phyloP scores from a whole-genome alignment of 495 filamentous ascomycete genomes.

The Tuber magnatum region DNA sequence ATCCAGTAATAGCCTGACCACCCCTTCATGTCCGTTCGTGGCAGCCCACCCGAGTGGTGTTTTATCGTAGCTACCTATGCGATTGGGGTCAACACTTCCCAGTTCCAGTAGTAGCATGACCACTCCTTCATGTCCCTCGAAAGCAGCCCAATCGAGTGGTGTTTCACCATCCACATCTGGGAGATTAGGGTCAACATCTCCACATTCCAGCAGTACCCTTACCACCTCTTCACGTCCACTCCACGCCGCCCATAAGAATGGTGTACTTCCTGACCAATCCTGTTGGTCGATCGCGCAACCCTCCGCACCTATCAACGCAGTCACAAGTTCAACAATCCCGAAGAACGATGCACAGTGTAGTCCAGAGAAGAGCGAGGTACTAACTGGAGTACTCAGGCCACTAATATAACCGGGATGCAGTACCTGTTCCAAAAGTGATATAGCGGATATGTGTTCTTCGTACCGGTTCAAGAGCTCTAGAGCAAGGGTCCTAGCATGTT shows the following conservation, averaged over 20 bases:
- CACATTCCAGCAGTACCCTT: not conserved
- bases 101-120: no score
- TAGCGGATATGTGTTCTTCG: not conserved
- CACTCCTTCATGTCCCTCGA: no score
- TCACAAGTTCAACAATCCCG: not conserved
- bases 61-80: no score
- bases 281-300: not conserved
- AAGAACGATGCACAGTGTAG: not conserved
- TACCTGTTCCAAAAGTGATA: not conserved
- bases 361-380: not conserved
- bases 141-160: no score
- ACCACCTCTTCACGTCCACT: not conserved
- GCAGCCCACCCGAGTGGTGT: no score
- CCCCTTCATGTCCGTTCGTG: no score
- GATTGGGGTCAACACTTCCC: no score
- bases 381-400: no score
- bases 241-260: not conserved
- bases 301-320: not conserved
- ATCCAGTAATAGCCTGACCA: no score
- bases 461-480: not conserved
- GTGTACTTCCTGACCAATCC: not conserved
- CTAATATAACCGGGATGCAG: no score
- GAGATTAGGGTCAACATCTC: no score
- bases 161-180: no score
- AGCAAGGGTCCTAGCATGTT: not conserved